Evolutionary conservation across 345 rosid genomes (phyloP).

Genomic region (Luvunga scandens): DNA sequence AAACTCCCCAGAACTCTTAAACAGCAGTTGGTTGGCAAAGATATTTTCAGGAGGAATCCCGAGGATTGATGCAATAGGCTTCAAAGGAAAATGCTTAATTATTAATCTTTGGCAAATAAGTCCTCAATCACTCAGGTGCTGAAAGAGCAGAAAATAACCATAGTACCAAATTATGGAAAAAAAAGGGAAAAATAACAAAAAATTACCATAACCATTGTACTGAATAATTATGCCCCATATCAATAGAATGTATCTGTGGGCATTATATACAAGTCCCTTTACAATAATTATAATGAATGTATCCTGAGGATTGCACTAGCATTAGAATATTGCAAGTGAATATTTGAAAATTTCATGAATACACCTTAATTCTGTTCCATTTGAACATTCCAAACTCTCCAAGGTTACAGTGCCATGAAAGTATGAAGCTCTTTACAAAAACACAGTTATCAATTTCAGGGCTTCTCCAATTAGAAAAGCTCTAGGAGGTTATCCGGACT

Average conservation of each 20-base stretch:
- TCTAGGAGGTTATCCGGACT: background rate
- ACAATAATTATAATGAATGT: background rate
- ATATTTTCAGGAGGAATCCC: slow-evolving; percentile 77
- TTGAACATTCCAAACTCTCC: background rate
- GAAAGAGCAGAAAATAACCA: background rate
- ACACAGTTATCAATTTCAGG: background rate
- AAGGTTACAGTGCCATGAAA: background rate
- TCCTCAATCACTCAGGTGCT: background rate
- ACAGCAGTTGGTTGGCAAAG: slow-evolving; percentile 83
- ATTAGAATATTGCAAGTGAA: background rate
- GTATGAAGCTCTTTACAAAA: background rate
- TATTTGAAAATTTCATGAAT: background rate
- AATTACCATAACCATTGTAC: background rate
- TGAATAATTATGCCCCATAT: background rate
- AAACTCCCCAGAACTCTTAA: slow-evolving; percentile 73
- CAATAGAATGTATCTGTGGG: background rate
- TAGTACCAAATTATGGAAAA: background rate
- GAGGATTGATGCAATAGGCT: slow-evolving; percentile 92
- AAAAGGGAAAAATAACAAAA: background rate
- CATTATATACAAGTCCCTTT: background rate
- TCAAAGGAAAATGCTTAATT: slow-evolving; percentile 20
- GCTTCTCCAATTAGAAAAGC: background rate
- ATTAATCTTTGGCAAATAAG: background rate
- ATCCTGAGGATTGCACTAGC: no score
- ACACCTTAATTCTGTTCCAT: background rate